Evolutionary conservation across 345 rosid genomes (phyloP).

Genomic region (Populus pruinosa): DNA sequence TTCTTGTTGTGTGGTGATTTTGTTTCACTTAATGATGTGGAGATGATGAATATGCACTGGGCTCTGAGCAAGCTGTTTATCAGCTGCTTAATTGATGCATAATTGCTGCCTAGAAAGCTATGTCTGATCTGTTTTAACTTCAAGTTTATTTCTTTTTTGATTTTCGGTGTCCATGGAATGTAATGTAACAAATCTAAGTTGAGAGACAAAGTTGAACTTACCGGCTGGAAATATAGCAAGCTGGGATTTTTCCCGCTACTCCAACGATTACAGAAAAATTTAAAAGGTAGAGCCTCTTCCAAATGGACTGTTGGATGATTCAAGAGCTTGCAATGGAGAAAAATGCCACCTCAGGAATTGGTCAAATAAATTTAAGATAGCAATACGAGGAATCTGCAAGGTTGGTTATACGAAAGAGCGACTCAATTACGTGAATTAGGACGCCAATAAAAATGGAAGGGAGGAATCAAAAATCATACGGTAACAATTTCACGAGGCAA

Average conservation of each 20-base stretch:
- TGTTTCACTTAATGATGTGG: not conserved
- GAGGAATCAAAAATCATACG: not conserved
- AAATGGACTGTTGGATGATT: not conserved
- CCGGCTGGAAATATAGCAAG: not conserved
- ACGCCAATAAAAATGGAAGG: not conserved
- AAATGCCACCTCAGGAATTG: too few relatives aligned
- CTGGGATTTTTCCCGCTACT: not conserved
- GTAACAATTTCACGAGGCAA: not conserved
- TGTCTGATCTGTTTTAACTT: slow-evolving; percentile 26
- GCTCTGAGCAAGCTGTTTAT: slow-evolving; percentile 42
- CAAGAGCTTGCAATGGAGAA: not conserved
- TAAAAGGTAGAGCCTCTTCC: not conserved
- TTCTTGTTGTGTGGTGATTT: not conserved
- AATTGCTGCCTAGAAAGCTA: slow-evolving; percentile 60
- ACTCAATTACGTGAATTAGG: too few relatives aligned
- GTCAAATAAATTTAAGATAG: too few relatives aligned
- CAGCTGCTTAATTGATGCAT: slow-evolving; percentile 36
- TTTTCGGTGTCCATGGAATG: not conserved
- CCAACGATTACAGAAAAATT: not conserved
- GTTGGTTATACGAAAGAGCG: too few relatives aligned
- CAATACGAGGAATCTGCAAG: too few relatives aligned
- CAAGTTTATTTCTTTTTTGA: too few relatives aligned
- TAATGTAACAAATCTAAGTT: not conserved
- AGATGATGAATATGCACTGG: slow-evolving; percentile 67
- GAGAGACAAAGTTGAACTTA: not conserved